These are phyloP conservation scores for Pharnaceum exiguum DNA, from an alignment of 148 eudicot genomes.

Conservation along the genomic window DNA sequence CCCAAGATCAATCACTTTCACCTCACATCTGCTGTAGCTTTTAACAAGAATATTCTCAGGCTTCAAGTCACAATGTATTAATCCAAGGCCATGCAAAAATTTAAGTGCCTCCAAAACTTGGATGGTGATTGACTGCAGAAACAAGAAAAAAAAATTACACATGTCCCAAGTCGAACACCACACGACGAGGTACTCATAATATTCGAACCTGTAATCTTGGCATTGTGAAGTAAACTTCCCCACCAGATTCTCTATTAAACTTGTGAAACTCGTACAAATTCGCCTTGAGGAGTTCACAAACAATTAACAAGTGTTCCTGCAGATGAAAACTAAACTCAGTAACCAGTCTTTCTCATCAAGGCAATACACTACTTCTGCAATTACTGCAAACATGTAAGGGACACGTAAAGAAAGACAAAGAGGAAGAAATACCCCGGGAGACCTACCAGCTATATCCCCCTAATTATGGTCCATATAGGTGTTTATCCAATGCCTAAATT, in stretches of 20 bases:
- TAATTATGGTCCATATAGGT: no score
- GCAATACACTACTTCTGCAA: no score
- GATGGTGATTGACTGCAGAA: conserved; percentile 82
- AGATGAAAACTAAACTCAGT: conserved; percentile 11
- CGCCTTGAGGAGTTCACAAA: conserved; percentile 99
- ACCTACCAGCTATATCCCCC: no score
- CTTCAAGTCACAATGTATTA: conserved; percentile 98
- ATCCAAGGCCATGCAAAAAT: conserved; percentile 87
- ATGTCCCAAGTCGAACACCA: not conserved
- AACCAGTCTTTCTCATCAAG: not conserved
- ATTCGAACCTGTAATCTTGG: conserved; percentile 93
- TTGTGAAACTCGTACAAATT: conserved; percentile 96
- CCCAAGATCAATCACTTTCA: conserved; percentile 97
- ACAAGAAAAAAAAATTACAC: conserved; percentile 6
- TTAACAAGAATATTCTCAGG: conserved; percentile 98
- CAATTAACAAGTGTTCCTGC: conserved; percentile 97
- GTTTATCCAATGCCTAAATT: no score
- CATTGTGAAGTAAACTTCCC: conserved; percentile 99
- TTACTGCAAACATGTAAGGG: no score
- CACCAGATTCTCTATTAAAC: conserved; percentile 98
- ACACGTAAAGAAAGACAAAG: no score
- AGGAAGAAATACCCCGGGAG: no score
- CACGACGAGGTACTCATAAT: not conserved
- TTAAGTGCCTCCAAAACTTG: conserved; percentile 94
- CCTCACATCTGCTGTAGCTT: conserved; percentile 99